phyloP scores from a whole-genome alignment of 2,329 filamentous ascomycete genomes.

The Capronia americana region DNA sequence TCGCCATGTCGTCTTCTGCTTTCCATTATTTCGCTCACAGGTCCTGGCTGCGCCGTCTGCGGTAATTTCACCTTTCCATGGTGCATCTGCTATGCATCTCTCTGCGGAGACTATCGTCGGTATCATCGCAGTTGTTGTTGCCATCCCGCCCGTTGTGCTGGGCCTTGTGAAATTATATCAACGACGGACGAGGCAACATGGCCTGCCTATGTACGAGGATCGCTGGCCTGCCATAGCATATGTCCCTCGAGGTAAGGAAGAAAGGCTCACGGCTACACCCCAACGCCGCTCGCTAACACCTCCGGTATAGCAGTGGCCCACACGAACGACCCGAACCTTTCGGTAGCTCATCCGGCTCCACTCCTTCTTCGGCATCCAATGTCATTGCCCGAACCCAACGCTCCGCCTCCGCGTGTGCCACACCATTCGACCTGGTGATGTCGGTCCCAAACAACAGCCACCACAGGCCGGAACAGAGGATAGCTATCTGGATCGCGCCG shows the following conservation, averaged over 20 bases:
- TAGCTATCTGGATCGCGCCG: not conserved
- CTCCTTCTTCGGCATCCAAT: slow-evolving; percentile 12
- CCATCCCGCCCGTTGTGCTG: slow-evolving; percentile 16
- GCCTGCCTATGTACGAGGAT: slow-evolving; percentile 2
- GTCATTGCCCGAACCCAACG: not conserved
- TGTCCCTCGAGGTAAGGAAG: not conserved
- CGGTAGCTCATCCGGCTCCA: not conserved
- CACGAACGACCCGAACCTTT: not conserved
- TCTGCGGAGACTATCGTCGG: slow-evolving; percentile 24
- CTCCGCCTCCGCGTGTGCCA: not conserved
- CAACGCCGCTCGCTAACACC: not conserved
- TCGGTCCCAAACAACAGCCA: not conserved
- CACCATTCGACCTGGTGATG: slow-evolving; percentile 10
- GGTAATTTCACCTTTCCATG: not conserved
- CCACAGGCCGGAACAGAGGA: not conserved
- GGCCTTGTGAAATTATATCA: not conserved
- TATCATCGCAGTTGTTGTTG: slow-evolving; percentile 23
- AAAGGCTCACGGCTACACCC: not conserved
- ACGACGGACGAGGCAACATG: not conserved
- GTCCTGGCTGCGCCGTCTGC: not conserved
- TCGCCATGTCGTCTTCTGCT: not conserved
- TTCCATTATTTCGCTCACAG: not conserved
- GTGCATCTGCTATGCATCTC: slow-evolving; percentile 13
- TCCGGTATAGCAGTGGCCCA: not conserved
- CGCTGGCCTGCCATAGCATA: not conserved